Evolutionary conservation across 345 rosid species (phyloP), one percentile per base, ranked within the genome.

Genomic region (Dipteronia sinensis): DNA sequence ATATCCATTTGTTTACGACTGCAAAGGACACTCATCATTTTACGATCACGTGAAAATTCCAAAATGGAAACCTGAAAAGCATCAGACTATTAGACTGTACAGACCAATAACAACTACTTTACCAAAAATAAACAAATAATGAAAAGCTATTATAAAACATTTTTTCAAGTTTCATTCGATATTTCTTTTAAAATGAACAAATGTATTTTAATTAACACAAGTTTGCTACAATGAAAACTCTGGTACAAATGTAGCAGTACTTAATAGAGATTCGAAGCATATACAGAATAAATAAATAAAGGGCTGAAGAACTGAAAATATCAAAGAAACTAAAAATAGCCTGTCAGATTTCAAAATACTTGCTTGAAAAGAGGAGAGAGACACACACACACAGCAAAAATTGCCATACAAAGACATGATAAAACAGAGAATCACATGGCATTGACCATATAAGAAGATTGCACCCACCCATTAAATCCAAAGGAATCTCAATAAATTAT

Each of bases 1-100:
- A 90, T 82, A 76, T 85, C 85, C 80, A 77, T 82, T 84, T 91
- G 90, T 82, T 90, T 91, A 86, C 83, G 91, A 86, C 91, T 89
- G 77, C 94, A 90, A 75, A 96, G 97, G 84, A 88, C 94, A 84
- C 98, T 94, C 99, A 96, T 96, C 97, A 94, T 91, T 81, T 96
- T 96, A 77, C 99, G 97, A 77, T 94, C 97, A 79, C 99, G 98
- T 66, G 99, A 92, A 85, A 96, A 96, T 65, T 96, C 99, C 87
- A 96, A 83, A 76, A 85, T 83, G 76, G 90, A 96, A 80, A 92
- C 94, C 99, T 96, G 86, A 71, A 82, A 77, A 62, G 72, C 67
- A 81, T 83, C 44, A 71, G 79, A 63, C 76, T 55, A 23, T 67
- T 55, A 70, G 69, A 61, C 42, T 65, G 71, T 51, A 55, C 69